Evolutionary conservation across 1,284 basidiomycete species (phyloP).

Genomic region (Irpex sp.): DNA sequence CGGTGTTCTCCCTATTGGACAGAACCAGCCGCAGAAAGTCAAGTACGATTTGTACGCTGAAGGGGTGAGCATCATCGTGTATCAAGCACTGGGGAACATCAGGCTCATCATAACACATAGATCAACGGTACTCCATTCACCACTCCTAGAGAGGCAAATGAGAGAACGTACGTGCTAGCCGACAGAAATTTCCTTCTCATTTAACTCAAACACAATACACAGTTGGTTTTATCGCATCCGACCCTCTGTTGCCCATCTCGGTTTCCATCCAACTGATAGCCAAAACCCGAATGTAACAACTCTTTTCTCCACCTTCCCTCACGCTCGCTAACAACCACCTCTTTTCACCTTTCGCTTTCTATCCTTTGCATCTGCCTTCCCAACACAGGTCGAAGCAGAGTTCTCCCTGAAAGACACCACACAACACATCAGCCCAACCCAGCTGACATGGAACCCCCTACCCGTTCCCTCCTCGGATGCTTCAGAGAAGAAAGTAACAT

Average conservation of each 20-base stretch:
- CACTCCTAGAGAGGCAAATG: constrained; percentile 40
- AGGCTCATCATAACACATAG: constrained; percentile 26
- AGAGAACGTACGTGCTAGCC: constrained; percentile 33
- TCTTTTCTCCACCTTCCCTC: background rate
- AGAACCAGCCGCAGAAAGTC: constrained; percentile 60
- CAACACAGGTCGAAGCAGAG: constrained; percentile 47
- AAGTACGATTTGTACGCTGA: constrained; percentile 63
- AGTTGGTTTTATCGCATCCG: constrained; percentile 64
- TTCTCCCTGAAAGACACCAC: constrained; percentile 59
- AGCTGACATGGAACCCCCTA: constrained; percentile 68
- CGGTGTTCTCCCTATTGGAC: constrained; percentile 47
- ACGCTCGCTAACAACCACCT: no score
- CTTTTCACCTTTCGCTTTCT: background rate
- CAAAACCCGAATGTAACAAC: constrained; percentile 55
- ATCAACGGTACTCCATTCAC: constrained; percentile 57
- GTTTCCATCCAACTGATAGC: constrained; percentile 46
- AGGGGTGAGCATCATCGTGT: constrained; percentile 31
- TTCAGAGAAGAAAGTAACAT: constrained; percentile 41
- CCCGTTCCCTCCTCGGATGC: constrained; percentile 40
- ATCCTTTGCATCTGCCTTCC: no score
- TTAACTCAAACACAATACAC: background rate
- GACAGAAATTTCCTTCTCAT: background rate
- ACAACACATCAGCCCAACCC: constrained; percentile 60
- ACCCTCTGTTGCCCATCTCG: constrained; percentile 67
- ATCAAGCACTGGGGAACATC: no score